phyloP scores from a whole-genome alignment of 2,329 filamentous ascomycete genomes.

The Trichophyton verrucosum region DNA sequence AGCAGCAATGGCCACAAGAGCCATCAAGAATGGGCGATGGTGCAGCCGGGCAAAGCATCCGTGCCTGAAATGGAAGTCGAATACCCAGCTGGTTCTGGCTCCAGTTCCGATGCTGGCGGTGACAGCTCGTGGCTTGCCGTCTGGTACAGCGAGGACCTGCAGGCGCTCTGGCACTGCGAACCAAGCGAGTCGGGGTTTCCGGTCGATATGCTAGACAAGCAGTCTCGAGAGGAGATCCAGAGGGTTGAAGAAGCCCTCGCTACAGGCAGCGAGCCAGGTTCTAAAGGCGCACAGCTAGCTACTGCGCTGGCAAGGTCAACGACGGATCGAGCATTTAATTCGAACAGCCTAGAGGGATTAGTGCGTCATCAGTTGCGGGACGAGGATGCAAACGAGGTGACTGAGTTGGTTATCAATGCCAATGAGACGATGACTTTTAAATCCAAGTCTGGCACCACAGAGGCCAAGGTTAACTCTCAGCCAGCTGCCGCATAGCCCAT shows the following conservation, averaged over 20 bases:
- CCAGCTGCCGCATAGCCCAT: neutral
- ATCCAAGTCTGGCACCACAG: neutral
- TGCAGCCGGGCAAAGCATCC: neutral
- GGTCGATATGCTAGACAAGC: neutral
- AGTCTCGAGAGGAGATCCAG: neutral
- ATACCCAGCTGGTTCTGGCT: neutral
- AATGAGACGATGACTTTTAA: neutral
- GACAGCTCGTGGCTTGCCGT: neutral
- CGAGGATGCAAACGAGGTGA: neutral
- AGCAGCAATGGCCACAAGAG: neutral
- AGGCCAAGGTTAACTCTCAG: neutral
- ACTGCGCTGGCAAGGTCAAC: neutral
- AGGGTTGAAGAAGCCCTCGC: neutral
- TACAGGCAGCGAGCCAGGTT: neutral
- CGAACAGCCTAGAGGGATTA: neutral
- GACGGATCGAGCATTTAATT: neutral
- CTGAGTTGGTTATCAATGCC: neutral
- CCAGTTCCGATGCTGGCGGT: neutral
- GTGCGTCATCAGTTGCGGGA: neutral
- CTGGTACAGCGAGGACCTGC: neutral
- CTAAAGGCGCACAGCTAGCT: neutral
- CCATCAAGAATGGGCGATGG: neutral
- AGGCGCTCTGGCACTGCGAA: neutral
- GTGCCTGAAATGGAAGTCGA: neutral
- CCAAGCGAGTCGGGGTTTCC: neutral